Conservation (phyloP, 164 flowering plant species). For the Aristolochia fimbriata region DNA sequence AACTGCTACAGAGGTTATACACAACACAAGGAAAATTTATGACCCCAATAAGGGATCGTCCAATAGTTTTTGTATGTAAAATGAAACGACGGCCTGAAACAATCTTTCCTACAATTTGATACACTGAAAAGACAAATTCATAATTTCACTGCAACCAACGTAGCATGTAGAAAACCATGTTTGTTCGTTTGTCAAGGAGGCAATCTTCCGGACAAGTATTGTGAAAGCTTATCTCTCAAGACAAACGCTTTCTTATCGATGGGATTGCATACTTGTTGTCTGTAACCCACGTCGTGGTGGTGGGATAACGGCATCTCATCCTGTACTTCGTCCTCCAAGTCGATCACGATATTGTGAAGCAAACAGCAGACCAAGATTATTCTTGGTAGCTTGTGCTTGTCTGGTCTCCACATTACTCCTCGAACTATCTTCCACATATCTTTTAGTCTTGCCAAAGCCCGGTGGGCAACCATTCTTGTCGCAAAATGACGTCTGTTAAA, state of each 20-base stretch:
- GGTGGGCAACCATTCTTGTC: conserved; percentile 52
- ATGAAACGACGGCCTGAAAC: too few relatives aligned
- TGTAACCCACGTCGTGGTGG: conserved; percentile 49
- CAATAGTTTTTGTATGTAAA: too few relatives aligned
- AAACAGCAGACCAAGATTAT: conserved; percentile 81
- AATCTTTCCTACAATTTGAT: too few relatives aligned
- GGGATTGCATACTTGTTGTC: conserved; percentile 31
- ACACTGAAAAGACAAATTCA: too few relatives aligned
- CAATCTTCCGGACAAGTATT: conserved; percentile 35
- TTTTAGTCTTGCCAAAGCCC: conserved; percentile 70
- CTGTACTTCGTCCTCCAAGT: conserved; percentile 61
- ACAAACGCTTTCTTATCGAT: conserved; percentile 28
- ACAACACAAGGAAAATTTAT: too few relatives aligned
- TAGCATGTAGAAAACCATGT: too few relatives aligned
- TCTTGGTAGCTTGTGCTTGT: conserved; percentile 74
- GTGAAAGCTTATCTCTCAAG: conserved; percentile 48
- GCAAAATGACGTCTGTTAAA: conserved; percentile 67
- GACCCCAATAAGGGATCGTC: too few relatives aligned
- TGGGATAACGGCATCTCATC: conserved; percentile 45
- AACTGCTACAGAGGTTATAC: too few relatives aligned
- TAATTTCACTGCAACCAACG: too few relatives aligned
- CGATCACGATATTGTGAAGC: conserved; percentile 89
- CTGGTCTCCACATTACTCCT: conserved; percentile 93
- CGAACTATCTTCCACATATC: conserved; percentile 76
- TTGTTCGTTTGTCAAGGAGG: conserved; percentile 12